These are phyloP conservation scores for Phalaenopsis aphrodite DNA, from an alignment of 106 monocot genomes.

Conservation along the genomic window DNA sequence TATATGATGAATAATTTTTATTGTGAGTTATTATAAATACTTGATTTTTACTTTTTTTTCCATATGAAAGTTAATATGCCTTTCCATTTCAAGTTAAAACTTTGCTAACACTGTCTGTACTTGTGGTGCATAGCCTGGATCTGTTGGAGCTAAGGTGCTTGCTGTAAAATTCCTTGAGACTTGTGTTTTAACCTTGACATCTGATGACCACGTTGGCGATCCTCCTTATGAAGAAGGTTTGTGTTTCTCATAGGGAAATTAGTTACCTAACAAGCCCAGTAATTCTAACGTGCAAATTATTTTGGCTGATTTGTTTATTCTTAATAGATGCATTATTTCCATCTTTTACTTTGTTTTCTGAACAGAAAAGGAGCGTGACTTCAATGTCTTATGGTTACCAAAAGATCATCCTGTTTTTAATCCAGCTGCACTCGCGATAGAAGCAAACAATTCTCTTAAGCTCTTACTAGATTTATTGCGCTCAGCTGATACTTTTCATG, in stretches of 20 bases:
- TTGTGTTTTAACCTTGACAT: slow-evolving; percentile 49
- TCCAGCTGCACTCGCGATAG: slow-evolving; percentile 31
- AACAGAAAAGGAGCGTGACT: slow-evolving; percentile 39
- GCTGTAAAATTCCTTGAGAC: slow-evolving; percentile 80
- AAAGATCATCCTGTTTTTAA: slow-evolving; percentile 48
- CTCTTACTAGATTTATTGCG: slow-evolving; percentile 55
- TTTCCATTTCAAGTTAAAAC: not conserved
- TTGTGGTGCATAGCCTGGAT: slow-evolving; percentile 33
- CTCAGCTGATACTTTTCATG: slow-evolving; percentile 31
- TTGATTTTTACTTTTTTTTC: not conserved
- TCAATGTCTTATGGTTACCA: slow-evolving; percentile 41
- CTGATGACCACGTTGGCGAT: slow-evolving; percentile 34
- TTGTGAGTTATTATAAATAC: not conserved
- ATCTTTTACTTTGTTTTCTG: not conserved
- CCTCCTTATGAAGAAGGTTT: slow-evolving; percentile 41
- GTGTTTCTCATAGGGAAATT: not conserved
- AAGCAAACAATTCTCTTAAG: slow-evolving; percentile 50
- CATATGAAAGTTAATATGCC: not conserved
- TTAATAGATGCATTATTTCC: not conserved
- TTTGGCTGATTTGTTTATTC: not conserved
- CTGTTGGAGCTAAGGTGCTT: slow-evolving; percentile 46
- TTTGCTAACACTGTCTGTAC: not conserved
- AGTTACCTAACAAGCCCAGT: not conserved
- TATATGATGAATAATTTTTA: not conserved
- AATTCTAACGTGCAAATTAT: not conserved